Conservation (phyloP, 2,329 filamentous ascomycete genomes). For the Aspergillus tamarii region DNA sequence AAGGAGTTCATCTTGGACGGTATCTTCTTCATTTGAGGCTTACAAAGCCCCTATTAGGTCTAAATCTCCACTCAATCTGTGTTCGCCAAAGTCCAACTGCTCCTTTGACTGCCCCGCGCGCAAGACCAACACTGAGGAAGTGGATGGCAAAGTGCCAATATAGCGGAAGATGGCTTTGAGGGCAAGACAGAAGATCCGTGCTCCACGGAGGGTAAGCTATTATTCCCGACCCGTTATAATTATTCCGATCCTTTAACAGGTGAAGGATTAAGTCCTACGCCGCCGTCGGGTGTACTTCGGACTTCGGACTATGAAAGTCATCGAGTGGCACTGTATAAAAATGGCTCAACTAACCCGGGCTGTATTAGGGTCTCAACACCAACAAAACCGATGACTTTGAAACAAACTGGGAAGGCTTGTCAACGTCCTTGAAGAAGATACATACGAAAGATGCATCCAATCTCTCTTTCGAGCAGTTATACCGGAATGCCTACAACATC, state of each 20-base stretch:
- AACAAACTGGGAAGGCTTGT: constrained; percentile 77
- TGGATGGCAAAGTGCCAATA: constrained; percentile 16
- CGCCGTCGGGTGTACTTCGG: neutral
- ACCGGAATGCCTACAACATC: constrained; percentile 91
- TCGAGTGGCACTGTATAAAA: neutral
- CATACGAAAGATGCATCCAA: constrained; percentile 88
- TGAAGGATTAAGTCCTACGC: neutral
- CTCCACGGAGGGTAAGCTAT: constrained; percentile 66
- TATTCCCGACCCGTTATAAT: neutral
- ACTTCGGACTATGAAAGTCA: neutral
- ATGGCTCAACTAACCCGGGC: constrained; percentile 6
- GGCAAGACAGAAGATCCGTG: constrained; percentile 65
- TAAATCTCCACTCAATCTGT: constrained; percentile 1
- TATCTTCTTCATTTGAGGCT: neutral
- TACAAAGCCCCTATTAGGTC: neutral
- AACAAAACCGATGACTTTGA: constrained; percentile 76
- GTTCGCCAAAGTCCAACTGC: neutral
- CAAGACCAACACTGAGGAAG: neutral
- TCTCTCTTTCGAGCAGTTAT: constrained; percentile 93
- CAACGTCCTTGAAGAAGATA: constrained; percentile 79
- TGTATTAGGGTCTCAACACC: constrained; percentile 57
- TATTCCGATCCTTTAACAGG: constrained; percentile 7
- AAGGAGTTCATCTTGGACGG: neutral
- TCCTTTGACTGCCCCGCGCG: constrained; percentile 19
- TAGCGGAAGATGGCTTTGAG: constrained; percentile 53